Base-by-base conservation (phyloP, 352 stramenopile genomes). In the Globisporangium cederbergense region DNA sequence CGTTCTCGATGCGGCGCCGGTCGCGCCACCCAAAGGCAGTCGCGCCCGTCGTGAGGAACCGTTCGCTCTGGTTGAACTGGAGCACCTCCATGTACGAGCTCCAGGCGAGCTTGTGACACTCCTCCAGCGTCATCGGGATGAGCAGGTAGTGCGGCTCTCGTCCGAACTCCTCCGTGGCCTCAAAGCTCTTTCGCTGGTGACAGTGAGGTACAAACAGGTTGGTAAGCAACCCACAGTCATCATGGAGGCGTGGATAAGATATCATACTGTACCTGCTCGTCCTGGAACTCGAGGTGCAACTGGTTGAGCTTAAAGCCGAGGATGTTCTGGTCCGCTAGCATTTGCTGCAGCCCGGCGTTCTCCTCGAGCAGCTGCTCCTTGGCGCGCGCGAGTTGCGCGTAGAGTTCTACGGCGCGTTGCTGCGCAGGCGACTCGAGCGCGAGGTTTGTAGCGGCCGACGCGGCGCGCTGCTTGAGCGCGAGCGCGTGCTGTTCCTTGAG, bases 321-420 rank as follows among this genome's bases (percentile, higher is more conserved):
- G 40, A 77, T 71, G n/a, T 62, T 61, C 43, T 85, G 76, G n/a
- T 71, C 65, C 13, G 75, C 64, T 25, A 74, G 60, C n/a, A 78
- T 64, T 13, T 76, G 67, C 30, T 78, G 71, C 58, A 89, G 65
- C 63, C 74, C 63, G 9, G 83, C 72, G 57, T 88, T 86, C 58
- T 84, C 79, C 56, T 70, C 60, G 10, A 71, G 65, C 14, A 91
- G 73, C 50, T 71, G 66, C 57, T 91, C 78, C 32, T 83, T 83
- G 20, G 76, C 64, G 32, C 73, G 67, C 47, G 77, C 79, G 42
- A 86, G 60, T 49, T 85, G 64, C 66, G 77, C 72, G 65, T 89
- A 91, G 32, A 75, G 58, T 59, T 78, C 58, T 9, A 76, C 50
- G 32, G 62, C 52, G 14, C 7, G 36, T 16, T 11, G 6, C 28